Evolutionary conservation across 2,329 filamentous ascomycete species (phyloP), one percentile per base, ranked within the genome.

Genomic region (Microcyclosporella mali): DNA sequence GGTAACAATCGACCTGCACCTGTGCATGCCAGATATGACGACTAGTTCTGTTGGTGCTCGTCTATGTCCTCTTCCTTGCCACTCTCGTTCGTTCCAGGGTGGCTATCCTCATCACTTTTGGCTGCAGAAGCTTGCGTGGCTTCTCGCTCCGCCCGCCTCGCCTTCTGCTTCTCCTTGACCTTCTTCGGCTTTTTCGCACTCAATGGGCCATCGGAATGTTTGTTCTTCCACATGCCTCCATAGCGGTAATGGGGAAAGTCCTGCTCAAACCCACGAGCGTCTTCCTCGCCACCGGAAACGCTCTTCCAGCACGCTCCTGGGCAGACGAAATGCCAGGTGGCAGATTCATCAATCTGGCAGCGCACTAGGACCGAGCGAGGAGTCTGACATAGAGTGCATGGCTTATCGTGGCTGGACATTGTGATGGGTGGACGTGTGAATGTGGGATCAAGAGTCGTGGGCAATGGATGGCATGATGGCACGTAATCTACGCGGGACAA

Each of bases 151-250:
- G 44, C 46, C 21, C 50, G 47, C 36, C 48, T 43, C 45, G 46
- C 45, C 35, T 43, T 57, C 46, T 63, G 58, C 39, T 57, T 56
- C 43, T 60, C 50, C 50, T 62, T 66, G 7, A 75, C 57, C 21
- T 57, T 61, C 43, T 56, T 63, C 12, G 66, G 64, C 45, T 69
- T 70, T 58, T 67, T 69, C 31, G 66, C 65, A 49, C 60, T 66
- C 1, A 67, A 56, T 6, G 60, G 61, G 3, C 45, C 47, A 40
- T 53, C 50, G 6, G 62, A 64, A 51, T 69, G 63, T 34, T 64
- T 66, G 39, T 66, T 67, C 52, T 70, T 70, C 68, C 68, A 70
- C 67, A 64, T 63, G 8, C 63, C 63, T 4, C 64, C 63, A 49
- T 66, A 64, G 16, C 53, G 49, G 40, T 66, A 65, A 47, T 57